These are phyloP conservation scores for Rubus idaeus DNA, from an alignment of 306 rosid species.

Conservation along the genomic window DNA sequence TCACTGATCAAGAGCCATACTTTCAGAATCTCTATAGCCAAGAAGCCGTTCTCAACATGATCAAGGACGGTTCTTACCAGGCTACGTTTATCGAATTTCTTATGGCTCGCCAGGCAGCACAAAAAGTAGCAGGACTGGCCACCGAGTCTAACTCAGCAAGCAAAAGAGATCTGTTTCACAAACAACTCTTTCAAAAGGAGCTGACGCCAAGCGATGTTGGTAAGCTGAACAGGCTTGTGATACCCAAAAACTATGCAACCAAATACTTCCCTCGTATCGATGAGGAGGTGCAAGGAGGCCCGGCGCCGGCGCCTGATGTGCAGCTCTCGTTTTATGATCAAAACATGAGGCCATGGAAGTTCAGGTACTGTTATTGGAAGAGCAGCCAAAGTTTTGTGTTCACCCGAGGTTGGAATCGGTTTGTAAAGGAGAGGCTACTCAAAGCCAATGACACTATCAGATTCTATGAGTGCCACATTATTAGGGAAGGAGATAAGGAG, in stretches of 20 bases:
- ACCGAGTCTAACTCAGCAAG: neutral
- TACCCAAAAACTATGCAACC: slow-evolving; percentile 31
- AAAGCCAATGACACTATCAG: slow-evolving; percentile 49
- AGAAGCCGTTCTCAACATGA: slow-evolving; percentile 37
- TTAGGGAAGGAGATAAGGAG: neutral
- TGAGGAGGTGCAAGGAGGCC: slow-evolving; percentile 7
- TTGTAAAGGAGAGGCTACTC: slow-evolving; percentile 51
- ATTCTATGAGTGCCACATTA: slow-evolving; percentile 44
- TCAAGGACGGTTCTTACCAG: slow-evolving; percentile 37
- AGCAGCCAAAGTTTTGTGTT: slow-evolving; percentile 76
- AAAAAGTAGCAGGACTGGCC: neutral
- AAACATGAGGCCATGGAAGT: slow-evolving; percentile 54
- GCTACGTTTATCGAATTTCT: slow-evolving; percentile 25
- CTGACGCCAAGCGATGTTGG: slow-evolving; percentile 49
- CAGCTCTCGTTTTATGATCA: slow-evolving; percentile 52
- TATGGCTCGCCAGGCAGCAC: neutral
- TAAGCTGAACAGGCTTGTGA: slow-evolving; percentile 44
- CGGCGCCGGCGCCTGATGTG: slow-evolving; percentile 11
- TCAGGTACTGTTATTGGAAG: slow-evolving; percentile 69
- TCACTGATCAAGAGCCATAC: slow-evolving; percentile 21
- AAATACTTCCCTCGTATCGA: slow-evolving; percentile 27
- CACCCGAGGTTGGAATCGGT: slow-evolving; percentile 68
- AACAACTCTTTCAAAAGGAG: slow-evolving; percentile 41
- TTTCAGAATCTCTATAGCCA: slow-evolving; percentile 29
- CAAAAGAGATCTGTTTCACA: slow-evolving; percentile 2